Percentiles rank a stretch among this genome's conserved stretches.
phyloP scores from a whole-genome alignment of 208 protist species.

The Acanthamoeba royreba region DNA sequence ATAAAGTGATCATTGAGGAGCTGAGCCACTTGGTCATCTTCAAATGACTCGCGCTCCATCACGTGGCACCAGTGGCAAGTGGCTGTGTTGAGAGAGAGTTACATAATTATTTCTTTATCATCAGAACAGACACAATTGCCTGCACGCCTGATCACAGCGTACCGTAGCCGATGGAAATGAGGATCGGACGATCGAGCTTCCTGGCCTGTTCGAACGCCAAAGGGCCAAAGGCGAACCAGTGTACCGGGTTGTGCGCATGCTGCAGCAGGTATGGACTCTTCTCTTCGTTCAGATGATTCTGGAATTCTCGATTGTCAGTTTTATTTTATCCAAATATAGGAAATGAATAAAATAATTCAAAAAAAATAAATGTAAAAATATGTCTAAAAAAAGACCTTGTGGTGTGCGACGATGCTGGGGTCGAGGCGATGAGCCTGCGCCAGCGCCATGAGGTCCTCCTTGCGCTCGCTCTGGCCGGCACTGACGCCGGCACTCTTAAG shows the following conservation, averaged over 20 bases:
- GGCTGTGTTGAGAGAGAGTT: background rate
- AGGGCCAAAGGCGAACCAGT: slow-evolving; percentile 70
- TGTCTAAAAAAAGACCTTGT: too few relatives aligned
- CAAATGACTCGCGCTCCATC: slow-evolving; percentile 73
- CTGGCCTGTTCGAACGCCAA: slow-evolving; percentile 63
- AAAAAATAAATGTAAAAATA: too few relatives aligned
- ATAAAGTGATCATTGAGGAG: slow-evolving; percentile 65
- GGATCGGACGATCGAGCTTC: slow-evolving; percentile 61
- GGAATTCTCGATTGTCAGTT: too few relatives aligned
- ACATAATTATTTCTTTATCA: background rate
- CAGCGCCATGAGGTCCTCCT: background rate
- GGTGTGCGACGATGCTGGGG: background rate
- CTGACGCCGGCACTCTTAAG: background rate
- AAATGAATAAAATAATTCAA: too few relatives aligned
- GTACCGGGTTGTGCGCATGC: slow-evolving; percentile 69
- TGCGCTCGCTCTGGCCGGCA: background rate
- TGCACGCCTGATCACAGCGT: background rate
- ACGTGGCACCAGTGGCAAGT: slow-evolving; percentile 69
- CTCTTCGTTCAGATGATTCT: slow-evolving; percentile 42
- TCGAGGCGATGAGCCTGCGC: background rate
- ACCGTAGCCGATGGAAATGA: slow-evolving; percentile 74
- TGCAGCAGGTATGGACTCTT: slow-evolving; percentile 65
- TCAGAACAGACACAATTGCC: background rate
- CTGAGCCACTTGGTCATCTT: slow-evolving; percentile 54
- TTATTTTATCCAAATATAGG: too few relatives aligned